A percentile compares a stretch with the other conserved stretches of the same genome.
Evolutionary conservation across 257 asterid species (phyloP).

Genomic region (Nemophila menziesii): DNA sequence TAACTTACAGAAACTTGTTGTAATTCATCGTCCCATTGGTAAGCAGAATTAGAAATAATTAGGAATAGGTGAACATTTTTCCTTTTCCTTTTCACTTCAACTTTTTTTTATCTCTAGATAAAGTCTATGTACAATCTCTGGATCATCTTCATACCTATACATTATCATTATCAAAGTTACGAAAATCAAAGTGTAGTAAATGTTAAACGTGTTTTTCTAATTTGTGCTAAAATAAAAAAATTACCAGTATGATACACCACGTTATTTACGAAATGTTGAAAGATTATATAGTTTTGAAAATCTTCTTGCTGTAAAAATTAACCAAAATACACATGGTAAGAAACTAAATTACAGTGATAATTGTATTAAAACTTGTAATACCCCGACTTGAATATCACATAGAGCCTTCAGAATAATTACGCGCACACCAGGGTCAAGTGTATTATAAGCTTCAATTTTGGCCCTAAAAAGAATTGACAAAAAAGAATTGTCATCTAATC

Average conservation of each 20-base stretch:
- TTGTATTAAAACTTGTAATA: constrained; percentile 18
- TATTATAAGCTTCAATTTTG: constrained; percentile 66
- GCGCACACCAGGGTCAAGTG: constrained; percentile 82
- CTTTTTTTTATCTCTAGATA: constrained; percentile 77
- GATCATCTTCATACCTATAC: constrained; percentile 89
- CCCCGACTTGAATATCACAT: constrained; percentile 99
- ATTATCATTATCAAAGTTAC: too few relatives aligned
- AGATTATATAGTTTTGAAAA: constrained; percentile 58
- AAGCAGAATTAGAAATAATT: constrained; percentile 70
- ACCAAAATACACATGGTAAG: background rate
- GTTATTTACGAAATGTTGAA: constrained; percentile 74
- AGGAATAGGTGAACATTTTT: constrained; percentile 64
- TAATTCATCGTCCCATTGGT: constrained; percentile 95
- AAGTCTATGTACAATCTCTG: constrained; percentile 73
- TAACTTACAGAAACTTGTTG: constrained; percentile 74
- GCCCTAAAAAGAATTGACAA: constrained; percentile 36
- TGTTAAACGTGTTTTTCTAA: background rate
- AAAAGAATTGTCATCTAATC: too few relatives aligned
- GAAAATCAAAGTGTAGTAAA: background rate
- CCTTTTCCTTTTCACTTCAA: constrained; percentile 84
- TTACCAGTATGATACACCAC: constrained; percentile 96
- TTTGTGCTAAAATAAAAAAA: background rate
- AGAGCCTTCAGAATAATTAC: constrained; percentile 90
- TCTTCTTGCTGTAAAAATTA: constrained; percentile 83
- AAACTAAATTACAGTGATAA: background rate